Conservation (phyloP, 164 flowering plant genomes). For the Kingdonia uniflora region DNA sequence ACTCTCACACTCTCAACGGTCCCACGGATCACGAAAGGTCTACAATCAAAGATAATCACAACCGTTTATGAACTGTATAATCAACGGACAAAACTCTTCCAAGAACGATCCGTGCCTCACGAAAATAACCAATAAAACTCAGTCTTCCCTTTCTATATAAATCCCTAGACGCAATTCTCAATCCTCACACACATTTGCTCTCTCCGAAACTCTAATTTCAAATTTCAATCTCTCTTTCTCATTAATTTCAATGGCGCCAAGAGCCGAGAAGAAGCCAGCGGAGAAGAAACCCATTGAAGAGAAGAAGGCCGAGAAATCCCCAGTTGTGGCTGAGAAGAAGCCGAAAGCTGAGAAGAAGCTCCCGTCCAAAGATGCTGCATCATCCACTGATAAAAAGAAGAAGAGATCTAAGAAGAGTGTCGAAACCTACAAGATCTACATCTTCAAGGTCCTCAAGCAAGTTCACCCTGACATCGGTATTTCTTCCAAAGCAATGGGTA, state of each 20-base stretch:
- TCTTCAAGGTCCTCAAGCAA: conserved; percentile 22
- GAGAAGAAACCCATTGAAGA: conserved; percentile 20
- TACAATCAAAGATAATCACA: too few species aligned
- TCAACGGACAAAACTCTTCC: too few species aligned
- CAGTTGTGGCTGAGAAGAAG: conserved; percentile 17
- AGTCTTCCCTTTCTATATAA: too few species aligned
- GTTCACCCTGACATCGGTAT: conserved; percentile 22
- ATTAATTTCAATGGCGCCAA: not conserved
- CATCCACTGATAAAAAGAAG: conserved; percentile 18
- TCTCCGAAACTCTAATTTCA: too few species aligned
- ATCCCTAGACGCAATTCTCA: too few species aligned
- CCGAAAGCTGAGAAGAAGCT: conserved; percentile 19
- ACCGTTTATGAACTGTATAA: too few species aligned
- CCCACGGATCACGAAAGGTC: too few species aligned
- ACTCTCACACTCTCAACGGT: too few species aligned
- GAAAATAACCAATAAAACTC: too few species aligned
- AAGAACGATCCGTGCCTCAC: too few species aligned
- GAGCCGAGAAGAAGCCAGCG: conserved; percentile 9
- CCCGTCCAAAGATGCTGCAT: conserved; percentile 15
- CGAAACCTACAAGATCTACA: conserved; percentile 24
- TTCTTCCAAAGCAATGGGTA: conserved; percentile 21
- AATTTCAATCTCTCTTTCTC: too few species aligned
- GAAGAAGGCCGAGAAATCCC: conserved; percentile 14
- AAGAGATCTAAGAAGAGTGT: conserved; percentile 15
- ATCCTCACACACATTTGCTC: too few species aligned